Evolutionary conservation across 129 eudicot species (phyloP).

Genomic region (Centrapalus pauciflorus): DNA sequence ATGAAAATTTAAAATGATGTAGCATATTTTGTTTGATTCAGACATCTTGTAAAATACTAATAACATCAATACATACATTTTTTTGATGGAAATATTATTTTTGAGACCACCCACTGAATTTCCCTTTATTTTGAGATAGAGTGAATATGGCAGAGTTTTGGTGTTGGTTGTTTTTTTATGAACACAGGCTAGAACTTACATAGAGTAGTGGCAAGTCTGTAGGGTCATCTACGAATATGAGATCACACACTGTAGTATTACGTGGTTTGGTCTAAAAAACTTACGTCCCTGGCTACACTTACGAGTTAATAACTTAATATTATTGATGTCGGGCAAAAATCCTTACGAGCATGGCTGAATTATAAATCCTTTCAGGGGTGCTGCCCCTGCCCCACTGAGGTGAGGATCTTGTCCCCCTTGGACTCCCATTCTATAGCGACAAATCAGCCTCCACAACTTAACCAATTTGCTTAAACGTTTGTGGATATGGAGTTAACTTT

Average conservation of each 20-base stretch:
- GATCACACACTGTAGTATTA: too few species aligned
- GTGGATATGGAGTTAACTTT: neutral
- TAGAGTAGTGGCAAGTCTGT: neutral
- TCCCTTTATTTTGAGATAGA: neutral
- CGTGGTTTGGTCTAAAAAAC: too few species aligned
- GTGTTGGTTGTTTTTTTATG: neutral
- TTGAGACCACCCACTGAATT: neutral
- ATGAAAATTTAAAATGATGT: neutral
- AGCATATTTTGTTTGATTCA: neutral
- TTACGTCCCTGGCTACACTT: too few species aligned
- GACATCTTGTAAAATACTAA: conserved; percentile 2
- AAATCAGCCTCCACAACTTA: too few species aligned
- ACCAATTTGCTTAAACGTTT: neutral
- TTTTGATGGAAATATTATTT: neutral
- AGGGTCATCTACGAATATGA: too few species aligned
- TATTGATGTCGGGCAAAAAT: too few species aligned
- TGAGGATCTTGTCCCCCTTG: too few species aligned
- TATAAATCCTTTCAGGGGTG: too few species aligned
- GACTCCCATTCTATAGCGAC: too few species aligned
- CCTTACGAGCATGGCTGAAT: too few species aligned
- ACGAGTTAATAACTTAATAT: too few species aligned
- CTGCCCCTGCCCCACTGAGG: too few species aligned
- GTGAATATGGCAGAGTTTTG: neutral
- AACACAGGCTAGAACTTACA: neutral
- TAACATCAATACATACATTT: conserved; percentile 2